phyloP scores from a whole-genome alignment of 1,284 basidiomycete species.

The Microbotryum violaceum region DNA sequence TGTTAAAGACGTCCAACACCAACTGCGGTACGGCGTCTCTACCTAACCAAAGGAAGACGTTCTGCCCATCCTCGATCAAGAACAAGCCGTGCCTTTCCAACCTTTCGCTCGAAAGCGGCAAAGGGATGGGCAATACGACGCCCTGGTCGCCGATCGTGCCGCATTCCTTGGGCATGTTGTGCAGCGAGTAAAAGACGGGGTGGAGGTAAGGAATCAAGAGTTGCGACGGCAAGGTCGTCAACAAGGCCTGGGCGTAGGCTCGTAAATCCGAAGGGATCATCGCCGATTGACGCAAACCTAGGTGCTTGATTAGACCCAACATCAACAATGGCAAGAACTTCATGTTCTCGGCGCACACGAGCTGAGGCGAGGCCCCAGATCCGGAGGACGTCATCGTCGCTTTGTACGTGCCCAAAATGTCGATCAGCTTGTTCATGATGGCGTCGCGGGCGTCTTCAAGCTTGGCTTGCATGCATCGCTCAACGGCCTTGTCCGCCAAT shows the following conservation, averaged over 20 bases:
- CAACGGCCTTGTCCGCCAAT: slow-evolving; percentile 94
- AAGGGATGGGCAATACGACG: slow-evolving; percentile 71
- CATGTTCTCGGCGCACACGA: slow-evolving; percentile 85
- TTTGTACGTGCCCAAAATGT: slow-evolving; percentile 88
- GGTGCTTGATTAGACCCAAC: slow-evolving; percentile 88
- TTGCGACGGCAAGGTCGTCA: slow-evolving; percentile 87
- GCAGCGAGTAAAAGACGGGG: slow-evolving; percentile 88
- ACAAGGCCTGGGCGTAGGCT: slow-evolving; percentile 85
- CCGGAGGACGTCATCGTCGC: slow-evolving; percentile 91
- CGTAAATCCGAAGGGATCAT: slow-evolving; percentile 94
- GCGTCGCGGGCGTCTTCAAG: slow-evolving; percentile 89
- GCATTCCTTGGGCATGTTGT: slow-evolving; percentile 78
- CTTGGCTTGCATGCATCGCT: slow-evolving; percentile 73
- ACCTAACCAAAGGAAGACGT: slow-evolving; percentile 95
- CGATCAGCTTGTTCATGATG: slow-evolving; percentile 82
- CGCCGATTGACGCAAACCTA: slow-evolving; percentile 86
- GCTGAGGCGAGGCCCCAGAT: slow-evolving; percentile 84
- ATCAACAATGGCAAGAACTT: slow-evolving; percentile 85
- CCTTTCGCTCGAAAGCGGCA: slow-evolving; percentile 86
- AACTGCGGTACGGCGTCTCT: slow-evolving; percentile 93
- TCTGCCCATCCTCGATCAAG: slow-evolving; percentile 95
- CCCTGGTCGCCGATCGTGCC: slow-evolving; percentile 74
- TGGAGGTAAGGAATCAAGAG: slow-evolving; percentile 87
- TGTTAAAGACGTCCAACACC: slow-evolving; percentile 86
- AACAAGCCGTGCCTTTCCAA: slow-evolving; percentile 92